Percentiles rank a stretch among this genome's conserved stretches.
These are phyloP conservation scores for Papiliotrema fonsecae DNA, from an alignment of 1,284 basidiomycete species.

Conservation along the genomic window DNA sequence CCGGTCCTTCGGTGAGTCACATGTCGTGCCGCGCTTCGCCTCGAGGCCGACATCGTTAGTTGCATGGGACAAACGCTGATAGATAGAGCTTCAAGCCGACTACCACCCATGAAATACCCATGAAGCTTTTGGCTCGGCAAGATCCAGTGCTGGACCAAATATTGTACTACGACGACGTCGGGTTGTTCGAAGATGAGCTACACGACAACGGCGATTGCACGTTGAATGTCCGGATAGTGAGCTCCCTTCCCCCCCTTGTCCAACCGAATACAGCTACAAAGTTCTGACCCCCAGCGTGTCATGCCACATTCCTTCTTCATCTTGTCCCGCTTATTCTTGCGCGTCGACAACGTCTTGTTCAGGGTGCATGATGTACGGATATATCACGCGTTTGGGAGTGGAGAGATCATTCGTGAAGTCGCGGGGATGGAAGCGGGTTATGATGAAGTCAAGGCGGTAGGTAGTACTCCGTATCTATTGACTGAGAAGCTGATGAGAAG, in stretches of 20 bases:
- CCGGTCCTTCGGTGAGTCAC: constrained; percentile 25
- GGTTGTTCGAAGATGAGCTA: constrained; percentile 87
- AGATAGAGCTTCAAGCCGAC: constrained; percentile 52
- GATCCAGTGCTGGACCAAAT: constrained; percentile 66
- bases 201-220: constrained; percentile 88
- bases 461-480: constrained; percentile 25
- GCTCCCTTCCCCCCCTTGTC: constrained; percentile 38
- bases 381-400: constrained; percentile 69
- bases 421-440: constrained; percentile 89
- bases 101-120: constrained; percentile 63
- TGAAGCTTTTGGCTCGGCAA: constrained; percentile 75
- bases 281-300: constrained; percentile 63
- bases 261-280: neutral
- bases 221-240: constrained; percentile 75
- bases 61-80: no score
- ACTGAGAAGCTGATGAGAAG: constrained; percentile 47
- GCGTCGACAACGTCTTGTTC: constrained; percentile 94
- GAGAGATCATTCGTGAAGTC: constrained; percentile 68
- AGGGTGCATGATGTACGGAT: constrained; percentile 83
- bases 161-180: constrained; percentile 87
- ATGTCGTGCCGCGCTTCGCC: neutral
- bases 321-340: constrained; percentile 82
- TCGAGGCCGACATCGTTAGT: no score
- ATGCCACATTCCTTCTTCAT: constrained; percentile 97
- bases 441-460: constrained; percentile 70